Percentiles rank a stretch among this genome's conserved stretches.
These are phyloP conservation scores for Cicer chorassanicum DNA, from an alignment of 306 rosid species.

Conservation along the genomic window DNA sequence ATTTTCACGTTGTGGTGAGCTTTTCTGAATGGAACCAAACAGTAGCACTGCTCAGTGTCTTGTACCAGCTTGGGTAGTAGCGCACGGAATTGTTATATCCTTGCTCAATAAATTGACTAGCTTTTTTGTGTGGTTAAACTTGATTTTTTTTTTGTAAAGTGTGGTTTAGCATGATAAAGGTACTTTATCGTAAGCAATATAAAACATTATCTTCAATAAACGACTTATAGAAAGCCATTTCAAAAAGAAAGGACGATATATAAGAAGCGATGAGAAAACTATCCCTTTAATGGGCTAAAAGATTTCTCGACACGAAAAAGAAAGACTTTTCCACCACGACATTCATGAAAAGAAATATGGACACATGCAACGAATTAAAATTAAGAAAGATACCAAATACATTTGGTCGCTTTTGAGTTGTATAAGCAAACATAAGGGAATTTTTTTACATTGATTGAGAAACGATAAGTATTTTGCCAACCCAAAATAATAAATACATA, in stretches of 20 bases:
- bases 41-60: no score
- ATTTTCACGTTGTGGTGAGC: no score
- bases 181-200: conserved; percentile 2
- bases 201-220: conserved; percentile 27
- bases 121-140: no score
- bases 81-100: no score
- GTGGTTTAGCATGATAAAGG: not conserved
- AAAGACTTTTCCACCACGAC: conserved; percentile 13
- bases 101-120: no score
- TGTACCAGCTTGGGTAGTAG: no score
- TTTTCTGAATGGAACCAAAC: no score
- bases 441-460: not conserved
- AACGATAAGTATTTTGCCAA: not conserved
- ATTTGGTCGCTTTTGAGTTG: not conserved
- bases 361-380: not conserved
- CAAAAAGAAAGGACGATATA: conserved; percentile 10
- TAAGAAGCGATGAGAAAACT: not conserved
- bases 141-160: no score
- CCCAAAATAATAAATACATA: not conserved
- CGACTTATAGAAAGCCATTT: not conserved
- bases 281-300: not conserved
- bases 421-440: not conserved
- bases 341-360: conserved; percentile 19
- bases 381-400: not conserved
- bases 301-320: conserved; percentile 4